Conservation (phyloP, 495 filamentous ascomycete species). For the Talaromyces wortmannii region DNA sequence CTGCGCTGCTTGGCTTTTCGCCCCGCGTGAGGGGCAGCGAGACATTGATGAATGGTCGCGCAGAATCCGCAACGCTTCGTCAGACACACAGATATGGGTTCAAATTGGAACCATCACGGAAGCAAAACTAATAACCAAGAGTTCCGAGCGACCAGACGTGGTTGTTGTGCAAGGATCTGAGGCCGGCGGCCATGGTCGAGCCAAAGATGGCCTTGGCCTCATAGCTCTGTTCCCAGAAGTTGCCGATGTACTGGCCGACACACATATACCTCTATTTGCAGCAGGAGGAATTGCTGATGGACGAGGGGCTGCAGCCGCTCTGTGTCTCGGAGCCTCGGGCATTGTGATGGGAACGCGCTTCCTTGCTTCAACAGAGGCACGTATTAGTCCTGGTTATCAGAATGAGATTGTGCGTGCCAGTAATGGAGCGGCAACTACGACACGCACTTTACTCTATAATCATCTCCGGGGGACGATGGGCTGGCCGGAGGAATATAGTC, state of each 20-base stretch:
- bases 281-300: constrained; percentile 70
- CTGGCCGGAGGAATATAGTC: constrained; percentile 62
- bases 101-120: constrained; percentile 58
- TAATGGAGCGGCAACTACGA: constrained; percentile 59
- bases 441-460: constrained; percentile 65
- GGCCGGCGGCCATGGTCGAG: constrained; percentile 68
- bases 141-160: constrained; percentile 48
- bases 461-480: constrained; percentile 56
- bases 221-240: constrained; percentile 52
- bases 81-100: constrained; percentile 54
- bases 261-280: constrained; percentile 52
- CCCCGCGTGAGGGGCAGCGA: constrained; percentile 34
- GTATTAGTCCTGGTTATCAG: constrained; percentile 52
- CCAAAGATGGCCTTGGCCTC: constrained; percentile 47
- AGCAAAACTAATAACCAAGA: constrained; percentile 34
- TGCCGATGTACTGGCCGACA: constrained; percentile 41
- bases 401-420: constrained; percentile 50
- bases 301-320: constrained; percentile 53
- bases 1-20: constrained; percentile 66
- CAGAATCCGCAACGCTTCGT: constrained; percentile 35
- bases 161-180: constrained; percentile 69
- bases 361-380: constrained; percentile 58
- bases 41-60: constrained; percentile 51
- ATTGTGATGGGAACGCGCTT: constrained; percentile 68
- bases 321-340: constrained; percentile 61